These are phyloP conservation scores for Globisporangium ultimum DNA, from an alignment of 352 stramenopile genomes.

Conservation along the genomic window DNA sequence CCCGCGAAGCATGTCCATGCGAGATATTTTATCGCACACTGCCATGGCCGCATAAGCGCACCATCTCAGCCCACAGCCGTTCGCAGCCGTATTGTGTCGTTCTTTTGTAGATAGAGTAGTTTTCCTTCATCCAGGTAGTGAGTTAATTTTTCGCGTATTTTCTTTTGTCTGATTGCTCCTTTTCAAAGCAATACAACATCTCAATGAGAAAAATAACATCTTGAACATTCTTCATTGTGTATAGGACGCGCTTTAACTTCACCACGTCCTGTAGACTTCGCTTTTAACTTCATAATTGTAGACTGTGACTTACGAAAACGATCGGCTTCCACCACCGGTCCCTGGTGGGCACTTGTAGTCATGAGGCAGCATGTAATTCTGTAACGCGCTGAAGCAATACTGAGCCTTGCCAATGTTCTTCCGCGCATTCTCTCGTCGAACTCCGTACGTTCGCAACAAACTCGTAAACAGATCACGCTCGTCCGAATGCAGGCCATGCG, in stretches of 20 bases:
- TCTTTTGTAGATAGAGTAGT: slow-evolving; percentile 13
- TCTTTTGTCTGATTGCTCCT: not conserved
- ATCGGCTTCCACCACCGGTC: slow-evolving; percentile 63
- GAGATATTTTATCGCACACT: slow-evolving; percentile 57
- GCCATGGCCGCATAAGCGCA: slow-evolving; percentile 20
- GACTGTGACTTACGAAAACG: slow-evolving; percentile 40
- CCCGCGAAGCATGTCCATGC: slow-evolving; percentile 66
- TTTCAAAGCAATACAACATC: slow-evolving; percentile 5
- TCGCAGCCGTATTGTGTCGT: slow-evolving; percentile 5
- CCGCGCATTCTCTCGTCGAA: slow-evolving; percentile 79
- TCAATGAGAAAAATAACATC: slow-evolving; percentile 2
- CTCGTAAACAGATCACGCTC: slow-evolving; percentile 59
- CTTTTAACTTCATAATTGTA: not conserved
- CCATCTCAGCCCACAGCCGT: not conserved
- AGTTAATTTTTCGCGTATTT: slow-evolving; percentile 1
- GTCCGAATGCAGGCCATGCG: slow-evolving; percentile 46
- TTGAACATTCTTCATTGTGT: slow-evolving; percentile 6
- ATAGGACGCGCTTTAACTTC: slow-evolving; percentile 2
- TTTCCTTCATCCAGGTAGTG: slow-evolving; percentile 1
- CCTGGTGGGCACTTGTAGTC: slow-evolving; percentile 82
- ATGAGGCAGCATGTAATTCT: slow-evolving; percentile 79
- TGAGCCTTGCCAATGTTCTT: slow-evolving; percentile 87
- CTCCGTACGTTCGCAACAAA: slow-evolving; percentile 68
- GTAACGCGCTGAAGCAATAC: slow-evolving; percentile 79
- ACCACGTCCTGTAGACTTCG: not conserved